These are phyloP conservation scores for Kodamaea laetipori DNA, from an alignment of 805 yeast species.

Conservation along the genomic window DNA sequence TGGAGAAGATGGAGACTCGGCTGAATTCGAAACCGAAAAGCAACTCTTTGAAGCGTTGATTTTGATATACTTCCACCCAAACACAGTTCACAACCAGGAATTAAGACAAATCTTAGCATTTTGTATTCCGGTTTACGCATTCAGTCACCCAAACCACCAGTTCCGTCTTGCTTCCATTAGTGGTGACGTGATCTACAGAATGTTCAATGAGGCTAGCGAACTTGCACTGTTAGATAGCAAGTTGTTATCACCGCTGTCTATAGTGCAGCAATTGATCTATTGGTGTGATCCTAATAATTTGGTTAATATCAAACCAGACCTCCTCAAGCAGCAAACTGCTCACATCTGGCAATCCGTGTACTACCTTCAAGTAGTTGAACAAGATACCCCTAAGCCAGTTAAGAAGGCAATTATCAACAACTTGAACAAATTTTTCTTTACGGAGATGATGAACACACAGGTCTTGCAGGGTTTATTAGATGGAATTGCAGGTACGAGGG, in stretches of 20 bases:
- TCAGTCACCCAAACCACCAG: slow-evolving; percentile 74
- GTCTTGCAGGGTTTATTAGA: slow-evolving; percentile 35
- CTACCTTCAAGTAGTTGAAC: slow-evolving; percentile 52
- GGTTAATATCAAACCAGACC: slow-evolving; percentile 50
- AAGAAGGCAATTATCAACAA: slow-evolving; percentile 56
- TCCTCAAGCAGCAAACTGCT: slow-evolving; percentile 43
- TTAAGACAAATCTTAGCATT: slow-evolving; percentile 80
- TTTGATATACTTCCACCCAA: slow-evolving; percentile 73
- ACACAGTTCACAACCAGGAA: slow-evolving; percentile 60
- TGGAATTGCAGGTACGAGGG: slow-evolving; percentile 37
- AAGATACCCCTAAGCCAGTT: slow-evolving; percentile 51
- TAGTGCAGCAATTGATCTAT: slow-evolving; percentile 69
- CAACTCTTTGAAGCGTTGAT: slow-evolving; percentile 67
- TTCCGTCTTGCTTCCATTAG: slow-evolving; percentile 61
- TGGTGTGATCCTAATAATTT: slow-evolving; percentile 84
- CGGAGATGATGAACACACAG: slow-evolving; percentile 30
- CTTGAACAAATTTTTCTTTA: slow-evolving; percentile 47
- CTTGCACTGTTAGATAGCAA: slow-evolving; percentile 37
- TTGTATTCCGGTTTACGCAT: slow-evolving; percentile 86
- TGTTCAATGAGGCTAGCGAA: slow-evolving; percentile 44
- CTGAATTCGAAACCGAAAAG: slow-evolving; percentile 31
- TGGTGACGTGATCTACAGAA: slow-evolving; percentile 63
- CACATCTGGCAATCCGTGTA: slow-evolving; percentile 61
- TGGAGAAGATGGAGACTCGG: slow-evolving; percentile 20
- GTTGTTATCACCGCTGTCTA: slow-evolving; percentile 35